These are phyloP conservation scores for Diphasiastrum complanatum DNA, from an alignment of 83 land plant genomes.

Conservation along the genomic window DNA sequence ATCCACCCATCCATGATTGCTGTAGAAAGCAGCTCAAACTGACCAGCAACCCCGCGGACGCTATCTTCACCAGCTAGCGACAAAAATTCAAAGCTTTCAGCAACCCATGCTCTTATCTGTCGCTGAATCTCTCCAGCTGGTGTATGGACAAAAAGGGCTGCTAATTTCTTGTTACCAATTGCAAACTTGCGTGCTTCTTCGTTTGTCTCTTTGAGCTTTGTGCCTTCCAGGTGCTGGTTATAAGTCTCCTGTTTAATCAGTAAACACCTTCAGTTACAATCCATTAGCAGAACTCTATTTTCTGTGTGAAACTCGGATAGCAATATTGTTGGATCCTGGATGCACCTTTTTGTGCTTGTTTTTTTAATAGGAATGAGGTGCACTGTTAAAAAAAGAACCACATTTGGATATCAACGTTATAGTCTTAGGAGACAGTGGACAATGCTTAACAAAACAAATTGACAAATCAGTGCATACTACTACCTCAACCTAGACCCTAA, in stretches of 20 bases:
- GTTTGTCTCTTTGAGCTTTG: constrained; percentile 6
- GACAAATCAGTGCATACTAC: too few species aligned
- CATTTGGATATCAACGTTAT: too few species aligned
- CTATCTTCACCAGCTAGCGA: constrained; percentile 3
- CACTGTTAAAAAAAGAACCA: too few species aligned
- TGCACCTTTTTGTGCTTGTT: too few species aligned
- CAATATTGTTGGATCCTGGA: too few species aligned
- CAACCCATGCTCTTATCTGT: constrained; percentile 14
- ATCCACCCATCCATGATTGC: constrained; percentile 17
- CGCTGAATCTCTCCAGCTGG: constrained; percentile 16
- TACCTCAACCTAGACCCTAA: too few species aligned
- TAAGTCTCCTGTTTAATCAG: constrained; percentile 8
- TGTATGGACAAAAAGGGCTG: constrained; percentile 11
- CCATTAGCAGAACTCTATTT: too few species aligned
- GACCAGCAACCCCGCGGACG: neutral
- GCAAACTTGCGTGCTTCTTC: constrained; percentile 11
- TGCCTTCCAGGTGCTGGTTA: constrained; percentile 2
- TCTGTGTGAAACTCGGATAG: too few species aligned
- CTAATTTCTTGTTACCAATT: constrained; percentile 5
- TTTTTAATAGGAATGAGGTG: too few species aligned
- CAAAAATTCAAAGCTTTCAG: constrained; percentile 13
- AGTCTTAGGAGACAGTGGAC: too few species aligned
- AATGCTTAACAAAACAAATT: too few species aligned
- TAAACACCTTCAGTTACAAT: too few species aligned
- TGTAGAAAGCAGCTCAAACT: constrained; percentile 9